phyloP scores from a whole-genome alignment of 352 stramenopile species.

The Pythium guiyangense region DNA sequence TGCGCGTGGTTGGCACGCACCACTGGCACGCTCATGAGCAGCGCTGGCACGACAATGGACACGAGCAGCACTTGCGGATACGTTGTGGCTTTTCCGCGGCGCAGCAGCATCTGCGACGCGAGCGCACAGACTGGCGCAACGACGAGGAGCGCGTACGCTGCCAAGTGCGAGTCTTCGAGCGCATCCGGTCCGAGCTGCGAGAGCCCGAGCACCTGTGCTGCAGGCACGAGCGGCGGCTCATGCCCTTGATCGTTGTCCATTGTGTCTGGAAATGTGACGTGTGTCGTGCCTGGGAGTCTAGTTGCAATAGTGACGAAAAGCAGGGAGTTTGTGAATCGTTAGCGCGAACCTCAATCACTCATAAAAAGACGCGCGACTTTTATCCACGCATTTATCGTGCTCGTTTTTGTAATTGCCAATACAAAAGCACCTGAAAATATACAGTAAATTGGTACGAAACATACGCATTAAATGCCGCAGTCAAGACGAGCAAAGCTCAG shows the following conservation, averaged over 20 bases:
- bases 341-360: no score
- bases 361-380: no score
- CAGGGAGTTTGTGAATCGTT: not conserved
- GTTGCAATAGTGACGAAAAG: not conserved
- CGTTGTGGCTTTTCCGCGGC: constrained; percentile 37
- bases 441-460: no score
- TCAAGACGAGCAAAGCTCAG: not conserved
- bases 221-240: not conserved
- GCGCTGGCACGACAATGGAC: constrained; percentile 32
- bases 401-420: no score
- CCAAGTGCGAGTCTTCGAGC: constrained; percentile 33
- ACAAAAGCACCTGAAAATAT: no score
- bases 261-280: constrained; percentile 7
- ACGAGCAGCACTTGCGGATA: constrained; percentile 33
- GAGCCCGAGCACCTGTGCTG: constrained; percentile 18
- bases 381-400: no score
- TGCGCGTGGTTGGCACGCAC: constrained; percentile 14
- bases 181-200: constrained; percentile 45
- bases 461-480: not conserved
- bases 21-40: constrained; percentile 35
- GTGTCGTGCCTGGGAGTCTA: not conserved
- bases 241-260: not conserved
- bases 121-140: constrained; percentile 35
- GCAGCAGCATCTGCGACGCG: constrained; percentile 26
- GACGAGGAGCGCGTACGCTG: constrained; percentile 41